Evolutionary conservation across 805 yeast genomes (phyloP).

Genomic region (Danielia reshetovae): DNA sequence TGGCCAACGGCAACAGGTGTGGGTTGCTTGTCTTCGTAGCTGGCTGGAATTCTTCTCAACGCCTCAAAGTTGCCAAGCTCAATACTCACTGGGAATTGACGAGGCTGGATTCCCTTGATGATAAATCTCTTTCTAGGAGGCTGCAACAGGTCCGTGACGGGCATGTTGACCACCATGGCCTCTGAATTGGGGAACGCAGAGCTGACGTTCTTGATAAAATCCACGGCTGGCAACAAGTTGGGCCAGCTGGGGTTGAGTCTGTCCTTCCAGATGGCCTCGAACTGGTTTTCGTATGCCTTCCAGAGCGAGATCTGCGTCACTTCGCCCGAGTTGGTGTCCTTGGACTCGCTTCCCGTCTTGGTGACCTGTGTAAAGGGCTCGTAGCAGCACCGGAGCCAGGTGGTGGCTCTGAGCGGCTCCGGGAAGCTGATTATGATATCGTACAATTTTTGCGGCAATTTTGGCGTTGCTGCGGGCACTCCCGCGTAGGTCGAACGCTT

Average conservation of each 20-base stretch:
- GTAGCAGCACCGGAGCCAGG: constrained; percentile 92
- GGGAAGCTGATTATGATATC: constrained; percentile 58
- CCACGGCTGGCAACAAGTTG: constrained; percentile 82
- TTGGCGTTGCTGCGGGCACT: constrained; percentile 65
- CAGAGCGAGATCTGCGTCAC: constrained; percentile 94
- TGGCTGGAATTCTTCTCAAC: constrained; percentile 18
- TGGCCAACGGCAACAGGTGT: constrained; percentile 26
- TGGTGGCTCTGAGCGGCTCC: constrained; percentile 88
- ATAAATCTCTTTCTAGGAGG: constrained; percentile 72
- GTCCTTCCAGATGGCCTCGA: constrained; percentile 58
- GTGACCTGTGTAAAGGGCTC: constrained; percentile 47
- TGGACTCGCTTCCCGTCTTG: constrained; percentile 21
- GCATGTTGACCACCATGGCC: constrained; percentile 82
- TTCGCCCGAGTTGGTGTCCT: constrained; percentile 50
- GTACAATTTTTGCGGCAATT: constrained; percentile 50
- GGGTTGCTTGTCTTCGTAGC: constrained; percentile 18
- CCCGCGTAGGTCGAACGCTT: constrained; percentile 45
- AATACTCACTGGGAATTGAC: constrained; percentile 51
- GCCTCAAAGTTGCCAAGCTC: constrained; percentile 44
- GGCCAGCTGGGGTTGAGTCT: constrained; percentile 23
- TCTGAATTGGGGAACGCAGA: constrained; percentile 83
- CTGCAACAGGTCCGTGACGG: constrained; percentile 24
- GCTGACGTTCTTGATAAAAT: constrained; percentile 90
- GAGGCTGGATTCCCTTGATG: constrained; percentile 91
- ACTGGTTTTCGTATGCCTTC: constrained; percentile 90